Conservation (phyloP, 371 early-diverging fungal species). For the Funneliformis caledonium region DNA sequence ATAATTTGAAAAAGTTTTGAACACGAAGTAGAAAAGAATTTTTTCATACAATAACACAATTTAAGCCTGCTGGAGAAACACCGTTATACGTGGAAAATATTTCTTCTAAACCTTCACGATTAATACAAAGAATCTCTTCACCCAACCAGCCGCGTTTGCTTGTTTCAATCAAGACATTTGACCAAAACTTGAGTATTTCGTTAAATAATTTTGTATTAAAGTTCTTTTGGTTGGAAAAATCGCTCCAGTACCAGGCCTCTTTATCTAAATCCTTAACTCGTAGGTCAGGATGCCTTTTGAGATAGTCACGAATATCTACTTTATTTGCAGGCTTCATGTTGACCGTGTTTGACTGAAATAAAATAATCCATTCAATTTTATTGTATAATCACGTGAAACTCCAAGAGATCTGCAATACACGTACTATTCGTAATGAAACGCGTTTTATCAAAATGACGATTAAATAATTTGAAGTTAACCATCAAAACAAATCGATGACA, state of each 20-base stretch:
- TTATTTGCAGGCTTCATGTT: not conserved
- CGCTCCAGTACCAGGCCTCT: slow-evolving; percentile 12
- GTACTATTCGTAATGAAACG: too few species aligned
- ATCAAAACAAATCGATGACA: too few species aligned
- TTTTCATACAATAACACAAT: slow-evolving; percentile 11
- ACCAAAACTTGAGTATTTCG: slow-evolving; percentile 20
- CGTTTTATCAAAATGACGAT: too few species aligned
- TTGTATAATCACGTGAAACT: too few species aligned
- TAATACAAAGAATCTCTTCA: slow-evolving; percentile 14
- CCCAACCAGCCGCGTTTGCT: slow-evolving; percentile 17
- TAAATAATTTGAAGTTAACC: too few species aligned
- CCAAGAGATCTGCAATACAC: too few species aligned
- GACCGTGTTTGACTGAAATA: too few species aligned
- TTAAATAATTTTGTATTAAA: not conserved
- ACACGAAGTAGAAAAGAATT: not conserved
- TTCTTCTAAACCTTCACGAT: not conserved
- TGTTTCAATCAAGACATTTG: slow-evolving; percentile 17
- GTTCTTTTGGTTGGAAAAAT: slow-evolving; percentile 9
- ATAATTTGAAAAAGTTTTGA: not conserved
- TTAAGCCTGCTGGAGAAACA: not conserved
- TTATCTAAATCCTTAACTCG: not conserved
- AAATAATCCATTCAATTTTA: too few species aligned
- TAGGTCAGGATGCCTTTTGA: not conserved
- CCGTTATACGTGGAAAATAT: slow-evolving; percentile 11
- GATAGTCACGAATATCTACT: not conserved